Conservation (phyloP, 331 rosid species). For the Rosa hybrid region DNA sequence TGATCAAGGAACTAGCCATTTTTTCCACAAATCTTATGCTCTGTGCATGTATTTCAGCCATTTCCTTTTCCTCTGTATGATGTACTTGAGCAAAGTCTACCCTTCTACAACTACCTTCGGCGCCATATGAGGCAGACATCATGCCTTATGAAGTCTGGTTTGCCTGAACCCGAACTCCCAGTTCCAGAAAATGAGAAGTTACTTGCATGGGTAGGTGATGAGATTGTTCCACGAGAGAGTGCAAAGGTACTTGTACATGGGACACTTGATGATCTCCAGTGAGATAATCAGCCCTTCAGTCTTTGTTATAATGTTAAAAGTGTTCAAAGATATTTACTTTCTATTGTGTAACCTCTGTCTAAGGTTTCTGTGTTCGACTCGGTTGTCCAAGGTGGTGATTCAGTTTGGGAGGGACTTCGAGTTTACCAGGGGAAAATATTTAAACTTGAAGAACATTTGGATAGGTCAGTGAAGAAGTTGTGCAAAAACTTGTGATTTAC, state of each 20-base stretch:
- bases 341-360: constrained; percentile 24
- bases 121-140: constrained; percentile 56
- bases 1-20: not conserved
- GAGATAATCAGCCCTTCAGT: constrained; percentile 15
- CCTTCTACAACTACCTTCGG: constrained; percentile 67
- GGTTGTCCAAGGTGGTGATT: constrained; percentile 91
- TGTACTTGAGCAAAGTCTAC: constrained; percentile 70
- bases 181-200: constrained; percentile 78
- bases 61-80: constrained; percentile 61
- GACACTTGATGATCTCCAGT: constrained; percentile 10
- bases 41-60: constrained; percentile 43
- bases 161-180: constrained; percentile 74
- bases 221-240: constrained; percentile 70
- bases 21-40: constrained; percentile 4
- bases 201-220: constrained; percentile 90
- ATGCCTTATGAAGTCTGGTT: constrained; percentile 49
- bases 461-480: constrained; percentile 49
- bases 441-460: constrained; percentile 86
- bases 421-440: constrained; percentile 75
- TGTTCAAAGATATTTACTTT: constrained; percentile 28
- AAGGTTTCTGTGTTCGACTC: constrained; percentile 92
- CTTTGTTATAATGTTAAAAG: constrained; percentile 20
- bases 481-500: not conserved
- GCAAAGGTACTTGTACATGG: constrained; percentile 60
- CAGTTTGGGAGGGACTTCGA: constrained; percentile 94